Percentiles rank a stretch among this genome's conserved stretches.
These are phyloP conservation scores for Pelargonium cotyledonis DNA, from an alignment of 441 rosid genomes.

Conservation along the genomic window DNA sequence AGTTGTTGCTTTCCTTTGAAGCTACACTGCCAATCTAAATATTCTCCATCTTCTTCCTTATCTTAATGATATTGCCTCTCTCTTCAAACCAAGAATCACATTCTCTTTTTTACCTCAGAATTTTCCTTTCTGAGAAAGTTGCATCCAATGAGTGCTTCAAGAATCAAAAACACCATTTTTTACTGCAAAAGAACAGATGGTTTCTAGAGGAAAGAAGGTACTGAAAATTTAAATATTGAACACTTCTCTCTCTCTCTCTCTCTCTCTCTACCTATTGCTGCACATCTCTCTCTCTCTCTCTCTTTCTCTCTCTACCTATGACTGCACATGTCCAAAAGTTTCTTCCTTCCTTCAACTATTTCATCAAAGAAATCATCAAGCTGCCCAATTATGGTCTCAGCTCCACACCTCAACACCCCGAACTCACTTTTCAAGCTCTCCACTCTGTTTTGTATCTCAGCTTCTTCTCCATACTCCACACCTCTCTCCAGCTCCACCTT, in stretches of 20 bases:
- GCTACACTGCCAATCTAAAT: conserved; percentile 18
- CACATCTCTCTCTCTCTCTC: conserved; percentile 18
- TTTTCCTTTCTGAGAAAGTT: background rate
- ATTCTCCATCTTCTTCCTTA: conserved; percentile 21
- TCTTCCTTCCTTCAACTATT: conserved; percentile 79
- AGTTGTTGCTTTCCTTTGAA: conserved; percentile 33
- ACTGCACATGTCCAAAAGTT: conserved; percentile 71
- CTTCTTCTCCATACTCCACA: conserved; percentile 30
- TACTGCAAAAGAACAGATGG: conserved; percentile 1
- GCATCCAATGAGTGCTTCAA: conserved; percentile 7
- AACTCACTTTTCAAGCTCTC: conserved; percentile 51
- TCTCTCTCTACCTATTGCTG: conserved; percentile 22
- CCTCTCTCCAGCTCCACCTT: conserved; percentile 46
- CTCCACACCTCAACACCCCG: conserved; percentile 56
- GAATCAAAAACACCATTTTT: conserved; percentile 3
- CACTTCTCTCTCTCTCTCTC: conserved; percentile 3
- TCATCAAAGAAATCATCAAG: conserved; percentile 88
- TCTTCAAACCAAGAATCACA: conserved; percentile 29
- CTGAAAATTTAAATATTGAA: background rate
- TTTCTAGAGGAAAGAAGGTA: background rate
- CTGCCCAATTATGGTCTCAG: conserved; percentile 58
- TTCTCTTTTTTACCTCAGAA: background rate
- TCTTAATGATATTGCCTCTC: conserved; percentile 23
- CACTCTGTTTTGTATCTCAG: conserved; percentile 43
- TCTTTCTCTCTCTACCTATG: conserved; percentile 33